phyloP scores from a whole-genome alignment of 2,329 filamentous ascomycete species.

The Lachnellula subtilissima region DNA sequence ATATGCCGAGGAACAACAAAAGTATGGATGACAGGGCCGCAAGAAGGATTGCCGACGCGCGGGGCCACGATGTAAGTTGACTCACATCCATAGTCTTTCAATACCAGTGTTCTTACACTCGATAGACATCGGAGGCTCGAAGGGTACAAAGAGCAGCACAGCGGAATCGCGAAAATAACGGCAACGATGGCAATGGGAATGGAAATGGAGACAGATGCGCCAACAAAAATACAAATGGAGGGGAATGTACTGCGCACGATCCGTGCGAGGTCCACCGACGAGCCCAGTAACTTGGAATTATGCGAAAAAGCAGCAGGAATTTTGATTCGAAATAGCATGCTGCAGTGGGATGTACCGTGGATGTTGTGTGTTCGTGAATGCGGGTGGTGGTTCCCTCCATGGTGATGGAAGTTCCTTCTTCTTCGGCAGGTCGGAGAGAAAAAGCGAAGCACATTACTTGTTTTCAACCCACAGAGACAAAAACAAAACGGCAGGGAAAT shows the following conservation, averaged over 20 bases:
- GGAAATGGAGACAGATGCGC: not conserved
- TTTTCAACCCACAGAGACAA: not conserved
- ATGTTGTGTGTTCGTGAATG: not conserved
- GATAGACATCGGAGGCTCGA: not conserved
- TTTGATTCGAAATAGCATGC: not conserved
- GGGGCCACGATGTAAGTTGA: slow-evolving; percentile 15
- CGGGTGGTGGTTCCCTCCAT: not conserved
- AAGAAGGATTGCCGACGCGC: slow-evolving; percentile 12
- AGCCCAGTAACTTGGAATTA: not conserved
- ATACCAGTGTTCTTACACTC: not conserved
- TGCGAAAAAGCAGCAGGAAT: not conserved
- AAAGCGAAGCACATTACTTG: slow-evolving; percentile 1
- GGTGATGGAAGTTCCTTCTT: not conserved
- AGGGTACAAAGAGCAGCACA: slow-evolving; percentile 8
- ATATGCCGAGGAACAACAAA: slow-evolving; percentile 10
- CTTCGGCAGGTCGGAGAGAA: slow-evolving; percentile 3
- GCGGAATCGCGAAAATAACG: slow-evolving; percentile 6
- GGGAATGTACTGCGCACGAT: not conserved
- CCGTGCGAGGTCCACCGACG: not conserved
- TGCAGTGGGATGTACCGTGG: not conserved
- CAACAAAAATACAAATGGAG: not conserved
- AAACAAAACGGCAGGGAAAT: not conserved
- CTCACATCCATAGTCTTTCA: not conserved
- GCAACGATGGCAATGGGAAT: not conserved
- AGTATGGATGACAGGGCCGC: slow-evolving; percentile 14